Evolutionary conservation across 768 basidiomycete genomes (phyloP), one percentile per base, ranked within the genome.

Genomic region (Exidia glandulosa): DNA sequence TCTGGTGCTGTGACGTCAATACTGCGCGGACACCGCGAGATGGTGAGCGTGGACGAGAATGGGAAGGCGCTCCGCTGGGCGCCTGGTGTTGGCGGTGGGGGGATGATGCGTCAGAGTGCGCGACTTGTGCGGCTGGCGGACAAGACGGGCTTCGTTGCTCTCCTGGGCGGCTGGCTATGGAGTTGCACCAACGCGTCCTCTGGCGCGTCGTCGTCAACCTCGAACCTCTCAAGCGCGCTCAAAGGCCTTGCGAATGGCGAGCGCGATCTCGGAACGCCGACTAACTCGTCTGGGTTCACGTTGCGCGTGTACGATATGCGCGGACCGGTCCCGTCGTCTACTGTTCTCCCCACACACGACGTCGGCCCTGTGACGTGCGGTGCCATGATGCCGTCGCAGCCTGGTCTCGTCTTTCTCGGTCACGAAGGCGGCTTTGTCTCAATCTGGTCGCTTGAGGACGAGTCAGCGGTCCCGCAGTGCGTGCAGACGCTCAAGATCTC

Each of bases 381-480:
- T 0, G 83, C 93, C 0, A 74, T 90, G 32, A 70, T 97, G 6
- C 86, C 89, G 0, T 80, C 84, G 1, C 76, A 81, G 23, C 85
- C 85, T 0, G 76, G 80, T 2, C 71, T 76, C 31, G 87, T 90
- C 37, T 96, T 86, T 66, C 75, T 99, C 33, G 93, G 89, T 0
- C 95, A 99, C 66, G 94, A 98, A 70, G 93, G 88, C 45, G 95
- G 95, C 0, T 85, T 79, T 66, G 77, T 98, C 63, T 87, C 86
- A 2, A 75, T 94, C n/a, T 99, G 96, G 94, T 2, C 77, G 78
- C 0, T 74, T 72, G 84, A 82, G 61, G 82, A 81, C 13, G 34
- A 34, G 32, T 7, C 30, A 47, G n/a, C 37, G 41, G 74, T 77
- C 48, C 87, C 88, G 1, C 69, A 68, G 7, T 95, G 90, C 67